Evolutionary conservation across 148 eudicot genomes (phyloP).

Genomic region (Dysphania ambrosioides): DNA sequence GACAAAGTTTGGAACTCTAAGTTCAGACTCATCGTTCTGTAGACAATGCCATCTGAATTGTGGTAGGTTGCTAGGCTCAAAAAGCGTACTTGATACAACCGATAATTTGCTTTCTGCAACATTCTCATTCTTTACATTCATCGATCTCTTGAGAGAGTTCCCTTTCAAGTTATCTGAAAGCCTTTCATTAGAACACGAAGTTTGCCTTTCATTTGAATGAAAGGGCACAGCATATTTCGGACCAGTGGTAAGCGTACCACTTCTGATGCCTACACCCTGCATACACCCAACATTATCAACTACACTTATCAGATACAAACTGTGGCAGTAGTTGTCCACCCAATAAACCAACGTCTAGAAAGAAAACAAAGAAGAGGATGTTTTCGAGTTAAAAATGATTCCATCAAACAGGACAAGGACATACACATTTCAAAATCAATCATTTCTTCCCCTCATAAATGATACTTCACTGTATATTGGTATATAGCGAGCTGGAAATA

Average conservation of each 20-base stretch:
- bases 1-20: neutral
- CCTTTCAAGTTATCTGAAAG: neutral
- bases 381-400: no score
- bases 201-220: constrained; percentile 9
- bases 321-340: no score
- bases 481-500: no score
- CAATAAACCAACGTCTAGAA: no score
- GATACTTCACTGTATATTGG: no score
- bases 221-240: constrained; percentile 3
- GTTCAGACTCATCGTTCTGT: constrained; percentile 3
- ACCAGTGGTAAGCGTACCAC: neutral
- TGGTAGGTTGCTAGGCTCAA: neutral
- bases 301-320: no score
- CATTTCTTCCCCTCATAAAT: no score
- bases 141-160: constrained; percentile 7
- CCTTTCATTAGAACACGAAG: neutral
- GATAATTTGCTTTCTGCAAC: neutral
- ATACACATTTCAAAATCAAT: no score
- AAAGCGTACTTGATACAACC: neutral
- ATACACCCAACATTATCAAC: no score
- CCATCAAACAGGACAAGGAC: no score
- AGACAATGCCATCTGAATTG: constrained; percentile 7
- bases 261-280: constrained; percentile 17
- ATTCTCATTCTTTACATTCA: neutral
- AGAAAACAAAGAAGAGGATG: no score